phyloP scores from a whole-genome alignment of 2,329 filamentous ascomycete species.

The Fusarium sororula region DNA sequence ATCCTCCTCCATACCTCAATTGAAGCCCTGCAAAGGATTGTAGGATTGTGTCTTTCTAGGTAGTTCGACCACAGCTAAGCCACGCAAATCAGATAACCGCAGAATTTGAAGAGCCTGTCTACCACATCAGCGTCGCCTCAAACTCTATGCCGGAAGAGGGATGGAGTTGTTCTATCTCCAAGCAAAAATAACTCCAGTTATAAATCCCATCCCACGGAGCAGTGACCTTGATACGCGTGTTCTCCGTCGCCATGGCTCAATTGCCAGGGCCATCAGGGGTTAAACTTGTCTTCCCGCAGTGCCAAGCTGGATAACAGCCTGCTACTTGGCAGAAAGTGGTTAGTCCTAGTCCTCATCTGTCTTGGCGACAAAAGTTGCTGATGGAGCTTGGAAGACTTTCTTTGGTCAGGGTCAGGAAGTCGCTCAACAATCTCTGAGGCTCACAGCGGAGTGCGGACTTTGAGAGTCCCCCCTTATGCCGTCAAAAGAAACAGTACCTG shows the following conservation, averaged over 20 bases:
- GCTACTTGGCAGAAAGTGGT: constrained; percentile 19
- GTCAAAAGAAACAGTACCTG: constrained; percentile 6
- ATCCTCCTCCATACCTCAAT: neutral
- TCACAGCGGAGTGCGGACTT: neutral
- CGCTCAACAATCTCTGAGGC: neutral
- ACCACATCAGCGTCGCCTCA: neutral
- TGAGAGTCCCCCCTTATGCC: neutral
- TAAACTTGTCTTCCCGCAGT: constrained; percentile 24
- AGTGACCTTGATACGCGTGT: constrained; percentile 19
- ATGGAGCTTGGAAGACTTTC: constrained; percentile 1
- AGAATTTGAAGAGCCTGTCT: neutral
- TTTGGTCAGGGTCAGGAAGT: neutral
- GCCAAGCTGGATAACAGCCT: constrained; percentile 26
- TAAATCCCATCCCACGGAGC: constrained; percentile 21
- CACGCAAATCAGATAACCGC: neutral
- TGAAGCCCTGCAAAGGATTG: neutral
- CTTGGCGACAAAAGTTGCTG: constrained; percentile 9
- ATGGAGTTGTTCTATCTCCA: neutral
- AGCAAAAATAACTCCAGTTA: neutral
- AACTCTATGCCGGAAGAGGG: neutral
- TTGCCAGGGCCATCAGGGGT: constrained; percentile 28
- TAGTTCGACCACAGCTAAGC: neutral
- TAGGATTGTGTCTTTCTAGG: neutral
- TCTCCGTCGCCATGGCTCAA: constrained; percentile 14
- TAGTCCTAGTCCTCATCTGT: constrained; percentile 4